Conservation (phyloP, 305 asterid species). For the Petunia hybrid region DNA sequence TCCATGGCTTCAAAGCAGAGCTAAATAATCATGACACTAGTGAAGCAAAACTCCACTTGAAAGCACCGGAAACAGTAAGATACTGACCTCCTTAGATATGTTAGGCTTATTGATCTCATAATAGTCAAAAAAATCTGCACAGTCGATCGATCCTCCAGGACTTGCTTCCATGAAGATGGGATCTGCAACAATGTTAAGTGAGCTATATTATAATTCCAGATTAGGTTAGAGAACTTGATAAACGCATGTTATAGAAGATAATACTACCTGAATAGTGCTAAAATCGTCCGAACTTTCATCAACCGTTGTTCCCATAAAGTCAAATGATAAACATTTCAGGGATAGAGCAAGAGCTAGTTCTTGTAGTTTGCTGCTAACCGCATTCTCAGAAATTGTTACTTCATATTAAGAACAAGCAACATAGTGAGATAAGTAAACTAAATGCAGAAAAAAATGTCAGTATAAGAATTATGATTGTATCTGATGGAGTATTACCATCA, state of each 20-base stretch:
- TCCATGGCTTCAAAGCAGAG: conserved; percentile 12
- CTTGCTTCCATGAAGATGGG: conserved; percentile 87
- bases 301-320: conserved; percentile 92
- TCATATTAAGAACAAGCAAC: conserved; percentile 29
- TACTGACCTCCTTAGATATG: conserved; percentile 82
- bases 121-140: conserved; percentile 95
- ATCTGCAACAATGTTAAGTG: conserved; percentile 54
- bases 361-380: conserved; percentile 78
- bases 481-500: conserved; percentile 63
- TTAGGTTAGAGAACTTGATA: conserved; percentile 7
- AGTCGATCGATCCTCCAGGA: conserved; percentile 82
- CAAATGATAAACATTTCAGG: conserved; percentile 93
- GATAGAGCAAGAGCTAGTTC: conserved; percentile 91
- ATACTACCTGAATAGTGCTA: conserved; percentile 90
- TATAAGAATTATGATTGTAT: conserved; percentile 24
- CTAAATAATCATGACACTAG: background rate
- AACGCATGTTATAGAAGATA: background rate
- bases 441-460: background rate
- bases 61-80: conserved; percentile 20
- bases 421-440: conserved; percentile 2
- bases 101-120: conserved; percentile 88
- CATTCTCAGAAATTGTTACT: conserved; percentile 41
- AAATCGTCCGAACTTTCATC: conserved; percentile 99
- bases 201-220: background rate
- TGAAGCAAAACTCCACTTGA: conserved; percentile 26